Percentiles rank a stretch among this genome's conserved stretches.
phyloP scores from a whole-genome alignment of 2,329 filamentous ascomycete genomes.

The Penicillium corylophilum region DNA sequence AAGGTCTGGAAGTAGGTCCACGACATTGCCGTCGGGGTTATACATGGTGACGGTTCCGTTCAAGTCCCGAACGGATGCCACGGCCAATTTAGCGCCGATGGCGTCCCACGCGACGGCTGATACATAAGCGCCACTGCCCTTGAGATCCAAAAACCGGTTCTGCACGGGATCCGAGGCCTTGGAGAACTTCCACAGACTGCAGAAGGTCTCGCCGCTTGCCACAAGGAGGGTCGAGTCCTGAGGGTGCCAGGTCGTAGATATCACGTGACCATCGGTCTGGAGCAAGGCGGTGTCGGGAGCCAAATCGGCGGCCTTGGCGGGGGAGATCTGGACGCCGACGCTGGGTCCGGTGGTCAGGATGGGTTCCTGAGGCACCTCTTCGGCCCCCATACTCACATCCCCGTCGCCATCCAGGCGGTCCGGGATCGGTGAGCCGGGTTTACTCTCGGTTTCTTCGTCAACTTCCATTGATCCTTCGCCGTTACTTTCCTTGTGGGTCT shows the following conservation, averaged over 20 bases:
- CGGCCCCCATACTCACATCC: slow-evolving; percentile 43
- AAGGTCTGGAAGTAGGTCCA: slow-evolving; percentile 47
- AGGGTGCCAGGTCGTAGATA: slow-evolving; percentile 45
- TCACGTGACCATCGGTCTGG: slow-evolving; percentile 43
- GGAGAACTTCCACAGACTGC: slow-evolving; percentile 46
- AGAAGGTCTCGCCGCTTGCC: slow-evolving; percentile 45
- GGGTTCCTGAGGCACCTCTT: slow-evolving; percentile 28
- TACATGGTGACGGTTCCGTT: slow-evolving; percentile 47
- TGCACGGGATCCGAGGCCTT: slow-evolving; percentile 28
- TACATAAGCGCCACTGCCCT: slow-evolving; percentile 36
- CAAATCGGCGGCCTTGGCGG: slow-evolving; percentile 50
- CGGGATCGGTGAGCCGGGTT: slow-evolving; percentile 15
- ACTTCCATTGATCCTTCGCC: slow-evolving; percentile 42
- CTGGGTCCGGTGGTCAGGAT: slow-evolving; percentile 47
- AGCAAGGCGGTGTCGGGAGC: slow-evolving; percentile 45
- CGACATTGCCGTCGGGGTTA: slow-evolving; percentile 42
- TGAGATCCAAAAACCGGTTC: slow-evolving; percentile 39
- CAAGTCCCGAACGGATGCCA: slow-evolving; percentile 47
- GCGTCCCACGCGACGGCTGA: slow-evolving; percentile 50
- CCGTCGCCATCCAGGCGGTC: slow-evolving; percentile 43
- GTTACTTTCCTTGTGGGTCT: slow-evolving; percentile 38
- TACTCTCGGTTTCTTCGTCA: slow-evolving; percentile 36
- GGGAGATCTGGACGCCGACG: slow-evolving; percentile 48
- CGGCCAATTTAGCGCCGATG: slow-evolving; percentile 44
- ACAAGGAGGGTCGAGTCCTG: slow-evolving; percentile 43